Base-by-base conservation (phyloP, 2,329 filamentous ascomycete species). In the Alternaria brassicae region DNA sequence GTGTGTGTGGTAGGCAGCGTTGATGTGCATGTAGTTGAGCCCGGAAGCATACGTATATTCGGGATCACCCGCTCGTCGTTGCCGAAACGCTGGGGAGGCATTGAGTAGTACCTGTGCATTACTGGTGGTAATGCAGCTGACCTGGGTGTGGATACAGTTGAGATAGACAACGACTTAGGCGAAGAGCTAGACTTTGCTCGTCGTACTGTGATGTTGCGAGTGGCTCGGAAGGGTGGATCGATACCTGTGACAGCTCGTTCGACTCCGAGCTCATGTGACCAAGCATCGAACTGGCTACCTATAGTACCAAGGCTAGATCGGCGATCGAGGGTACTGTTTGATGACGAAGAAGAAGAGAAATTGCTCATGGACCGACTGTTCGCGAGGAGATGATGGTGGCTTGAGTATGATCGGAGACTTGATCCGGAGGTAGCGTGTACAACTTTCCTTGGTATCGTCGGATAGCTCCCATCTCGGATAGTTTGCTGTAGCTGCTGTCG, bases 361-460 rank as follows among this genome's bases (percentile, higher is more conserved):
- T 19, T 58, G 37, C 49, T 61, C 19, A 61, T 54, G 5, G 63
- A 59, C 4, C 52, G 55, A 52, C 51, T 67, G 37, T 69, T 62
- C 19, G 60, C 42, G 4, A 67, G 55, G 3, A 67, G 12, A 8
- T 66, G 61, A 6, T 71, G 67, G n/a, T 69, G 64, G 44, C 58
- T 67, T 8, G 48, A 40, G 13, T 60, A 54, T 7, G 57, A 47
- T 48, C 39, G 52, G 13, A 62, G 39, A 19, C 64, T 62, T 12
- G 55, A 39, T n/a, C 56, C 60, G 7, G 47, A 25, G 7, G 57
- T 6, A 13, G 60, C 54, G 7, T 57, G 34, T 21, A 62, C 56
- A 41, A 65, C 56, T 15, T 56, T 48, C 9, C 44, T 56, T 4
- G 66, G 56, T n/a, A 67, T 34, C 2, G 17, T 32, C 10, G 61